Base-by-base conservation (phyloP, 192 early-diverging fungal genomes). In the Coemansia sp. region DNA sequence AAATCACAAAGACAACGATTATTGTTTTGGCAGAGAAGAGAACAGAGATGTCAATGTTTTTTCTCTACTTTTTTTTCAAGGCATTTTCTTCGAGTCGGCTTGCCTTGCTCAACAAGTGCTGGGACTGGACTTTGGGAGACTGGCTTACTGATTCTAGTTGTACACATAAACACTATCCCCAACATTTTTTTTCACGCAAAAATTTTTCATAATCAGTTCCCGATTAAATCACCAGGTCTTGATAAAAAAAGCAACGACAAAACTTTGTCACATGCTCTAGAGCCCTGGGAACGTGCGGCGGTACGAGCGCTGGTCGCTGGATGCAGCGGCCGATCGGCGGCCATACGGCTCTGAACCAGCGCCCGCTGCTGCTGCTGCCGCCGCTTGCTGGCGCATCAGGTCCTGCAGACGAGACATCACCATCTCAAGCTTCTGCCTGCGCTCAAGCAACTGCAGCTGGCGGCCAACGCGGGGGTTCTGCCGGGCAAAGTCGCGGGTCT, bases 401-500 rank as follows among this genome's bases (percentile, higher is more conserved):
- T 82, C 72, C 57, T 66, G 68, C 32, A 83, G 69, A 20, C 72
- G 68, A 49, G 68, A 38, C 88, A 89, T 84, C 7, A 91, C 91
- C 52, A 89, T 75, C 75, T 97, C 95, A 52, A 98, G 83, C 67
- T 91, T 92, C 30, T 73, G 80, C 61, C 93, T 89, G 61, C 90
- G 87, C 62, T 97, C 93, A 77, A 93, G 88, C 64, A 97, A 74
- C 34, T 88, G 85, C 72, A 99, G 76, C 74, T 99, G 96, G 68
- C 89, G 86, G 20, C 87, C 77, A 12, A 99, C 87, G 4, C 78
- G 73, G 4, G 91, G 92, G 71, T 99, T 99, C 77, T 99, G 92
- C 58, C 85, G 84, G 18, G 95, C 94, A 84, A 99, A 97, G 63
- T 88, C 83, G 63, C 87, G 82, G 57, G 96, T 93, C 69, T 97